Conservation (phyloP, 2,329 filamentous ascomycete genomes). For the Claviceps sorghi region DNA sequence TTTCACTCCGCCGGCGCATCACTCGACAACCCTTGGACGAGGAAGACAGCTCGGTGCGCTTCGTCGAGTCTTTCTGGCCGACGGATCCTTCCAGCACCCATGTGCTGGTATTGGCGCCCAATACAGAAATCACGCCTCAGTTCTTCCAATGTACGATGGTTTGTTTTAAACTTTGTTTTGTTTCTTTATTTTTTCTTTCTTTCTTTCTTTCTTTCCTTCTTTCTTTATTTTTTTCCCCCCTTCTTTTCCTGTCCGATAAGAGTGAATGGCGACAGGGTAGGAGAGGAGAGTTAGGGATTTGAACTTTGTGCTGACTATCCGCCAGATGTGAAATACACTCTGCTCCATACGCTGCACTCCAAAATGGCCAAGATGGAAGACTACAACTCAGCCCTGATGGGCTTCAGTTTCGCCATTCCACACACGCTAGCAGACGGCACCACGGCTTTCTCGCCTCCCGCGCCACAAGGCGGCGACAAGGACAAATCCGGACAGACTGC, state of each 20-base stretch:
- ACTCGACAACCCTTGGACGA: conserved; percentile 42
- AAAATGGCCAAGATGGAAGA: conserved; percentile 25
- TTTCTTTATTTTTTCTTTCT: background rate
- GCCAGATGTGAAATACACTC: conserved; percentile 57
- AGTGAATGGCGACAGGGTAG: no score
- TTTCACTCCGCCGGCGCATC: conserved; percentile 66
- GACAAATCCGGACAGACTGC: conserved; percentile 27
- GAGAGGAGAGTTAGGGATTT: background rate
- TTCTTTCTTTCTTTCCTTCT: background rate
- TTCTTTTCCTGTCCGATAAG: no score
- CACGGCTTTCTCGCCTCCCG: conserved; percentile 35
- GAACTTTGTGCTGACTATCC: background rate
- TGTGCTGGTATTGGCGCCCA: conserved; percentile 70
- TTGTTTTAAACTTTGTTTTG: no score
- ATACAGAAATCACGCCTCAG: conserved; percentile 62
- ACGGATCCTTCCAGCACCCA: conserved; percentile 48
- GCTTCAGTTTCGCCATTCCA: conserved; percentile 68
- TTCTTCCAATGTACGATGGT: conserved; percentile 63
- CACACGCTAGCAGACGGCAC: conserved; percentile 46
- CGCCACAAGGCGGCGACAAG: conserved; percentile 7
- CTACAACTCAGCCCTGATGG: conserved; percentile 47
- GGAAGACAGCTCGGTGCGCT: conserved; percentile 58
- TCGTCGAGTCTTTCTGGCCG: conserved; percentile 83
- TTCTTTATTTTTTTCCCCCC: background rate
- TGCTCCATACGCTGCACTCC: conserved; percentile 69